These are phyloP conservation scores for Kwoniella mangroviensis DNA, from an alignment of 768 basidiomycete genomes.

Conservation along the genomic window DNA sequence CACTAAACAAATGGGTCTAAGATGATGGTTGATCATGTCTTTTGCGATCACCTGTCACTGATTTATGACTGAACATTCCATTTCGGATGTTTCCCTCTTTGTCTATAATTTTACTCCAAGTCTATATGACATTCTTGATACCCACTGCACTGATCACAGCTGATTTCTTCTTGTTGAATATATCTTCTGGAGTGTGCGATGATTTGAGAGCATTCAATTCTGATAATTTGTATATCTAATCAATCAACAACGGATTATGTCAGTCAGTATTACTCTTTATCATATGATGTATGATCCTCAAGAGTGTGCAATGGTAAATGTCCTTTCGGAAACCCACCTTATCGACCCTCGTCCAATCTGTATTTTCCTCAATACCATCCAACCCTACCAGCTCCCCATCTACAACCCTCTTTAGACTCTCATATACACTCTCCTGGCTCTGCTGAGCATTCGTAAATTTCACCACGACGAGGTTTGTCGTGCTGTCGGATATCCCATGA, in stretches of 20 bases:
- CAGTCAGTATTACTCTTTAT: background rate
- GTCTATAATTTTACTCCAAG: too few species aligned
- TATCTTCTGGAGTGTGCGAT: slow-evolving; percentile 28
- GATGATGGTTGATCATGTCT: too few species aligned
- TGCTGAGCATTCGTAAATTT: slow-evolving; percentile 63
- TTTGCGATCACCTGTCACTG: too few species aligned
- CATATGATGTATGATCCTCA: too few species aligned
- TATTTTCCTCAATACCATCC: slow-evolving; percentile 59
- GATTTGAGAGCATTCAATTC: slow-evolving; percentile 63
- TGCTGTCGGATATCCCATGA: slow-evolving; percentile 77
- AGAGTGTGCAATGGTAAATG: too few species aligned
- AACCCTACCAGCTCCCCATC: slow-evolving; percentile 66
- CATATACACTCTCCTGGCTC: slow-evolving; percentile 53
- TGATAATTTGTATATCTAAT: slow-evolving; percentile 68
- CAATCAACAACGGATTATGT: background rate
- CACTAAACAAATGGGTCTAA: too few species aligned
- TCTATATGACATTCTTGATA: slow-evolving; percentile 70
- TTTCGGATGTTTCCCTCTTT: too few species aligned
- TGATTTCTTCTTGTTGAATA: slow-evolving; percentile 65
- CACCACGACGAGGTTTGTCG: slow-evolving; percentile 72
- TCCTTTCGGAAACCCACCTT: slow-evolving; percentile 64
- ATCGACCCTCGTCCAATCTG: slow-evolving; percentile 74
- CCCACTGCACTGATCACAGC: slow-evolving; percentile 79
- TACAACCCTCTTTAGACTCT: slow-evolving; percentile 67
- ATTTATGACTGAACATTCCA: too few species aligned